phyloP scores from a whole-genome alignment of 257 asterid genomes.

The Fraxinus americana region DNA sequence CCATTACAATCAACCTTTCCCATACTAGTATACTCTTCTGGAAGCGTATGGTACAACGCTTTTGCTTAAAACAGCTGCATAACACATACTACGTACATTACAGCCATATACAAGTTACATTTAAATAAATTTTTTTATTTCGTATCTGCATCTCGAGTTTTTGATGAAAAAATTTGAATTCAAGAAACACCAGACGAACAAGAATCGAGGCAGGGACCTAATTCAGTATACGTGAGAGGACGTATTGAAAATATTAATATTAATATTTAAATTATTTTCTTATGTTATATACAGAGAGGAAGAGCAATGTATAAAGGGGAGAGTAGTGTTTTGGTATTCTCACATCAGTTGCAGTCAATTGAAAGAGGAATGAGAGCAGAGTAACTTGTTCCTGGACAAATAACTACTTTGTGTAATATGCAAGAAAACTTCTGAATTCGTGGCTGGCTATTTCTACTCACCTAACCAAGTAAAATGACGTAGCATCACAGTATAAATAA shows the following conservation, averaged over 20 bases:
- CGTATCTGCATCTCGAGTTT: not conserved
- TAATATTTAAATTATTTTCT: too few species aligned
- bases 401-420: constrained; percentile 47
- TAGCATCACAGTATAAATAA: constrained; percentile 28
- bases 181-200: not conserved
- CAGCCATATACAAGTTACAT: not conserved
- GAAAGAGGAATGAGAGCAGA: constrained; percentile 25
- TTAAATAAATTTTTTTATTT: too few species aligned
- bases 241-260: not conserved
- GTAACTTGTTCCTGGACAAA: constrained; percentile 4
- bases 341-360: constrained; percentile 24
- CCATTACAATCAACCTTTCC: constrained; percentile 16
- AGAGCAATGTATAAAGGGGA: constrained; percentile 27
- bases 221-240: not conserved
- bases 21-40: constrained; percentile 24
- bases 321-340: constrained; percentile 34
- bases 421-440: constrained; percentile 49
- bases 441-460: constrained; percentile 32
- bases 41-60: constrained; percentile 9
- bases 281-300: not conserved
- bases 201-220: not conserved
- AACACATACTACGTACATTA: not conserved
- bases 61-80: not conserved
- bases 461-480: constrained; percentile 65
- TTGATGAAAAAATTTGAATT: not conserved